Percentiles rank a stretch among this genome's conserved stretches.
These are phyloP conservation scores for Cercophora samala DNA, from an alignment of 495 filamentous ascomycete species.

Conservation along the genomic window DNA sequence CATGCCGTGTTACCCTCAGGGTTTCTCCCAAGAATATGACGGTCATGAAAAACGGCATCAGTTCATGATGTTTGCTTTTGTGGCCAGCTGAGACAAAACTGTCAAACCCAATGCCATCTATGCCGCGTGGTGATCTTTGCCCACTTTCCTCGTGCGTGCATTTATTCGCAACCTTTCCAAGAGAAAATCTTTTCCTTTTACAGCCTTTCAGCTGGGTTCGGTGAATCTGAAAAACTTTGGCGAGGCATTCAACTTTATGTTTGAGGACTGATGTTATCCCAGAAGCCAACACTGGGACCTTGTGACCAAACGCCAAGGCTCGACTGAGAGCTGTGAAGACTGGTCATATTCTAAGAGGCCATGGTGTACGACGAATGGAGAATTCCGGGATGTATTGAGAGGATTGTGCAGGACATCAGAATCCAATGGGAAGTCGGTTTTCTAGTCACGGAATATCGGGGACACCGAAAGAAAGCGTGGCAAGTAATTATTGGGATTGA, in stretches of 20 bases:
- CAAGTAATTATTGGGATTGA: too few relatives aligned
- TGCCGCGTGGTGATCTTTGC: neutral
- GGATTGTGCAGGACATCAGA: neutral
- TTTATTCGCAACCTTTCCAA: neutral
- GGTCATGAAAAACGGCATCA: neutral
- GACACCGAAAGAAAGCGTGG: neutral
- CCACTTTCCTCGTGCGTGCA: neutral
- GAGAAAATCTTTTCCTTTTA: neutral
- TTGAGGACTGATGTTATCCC: neutral
- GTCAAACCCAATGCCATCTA: neutral
- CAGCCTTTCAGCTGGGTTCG: neutral
- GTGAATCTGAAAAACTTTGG: neutral
- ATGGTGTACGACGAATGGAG: neutral
- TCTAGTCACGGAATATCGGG: neutral
- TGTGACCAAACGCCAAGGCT: neutral
- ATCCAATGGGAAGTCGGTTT: neutral
- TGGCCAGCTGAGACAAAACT: neutral
- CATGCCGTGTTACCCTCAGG: neutral
- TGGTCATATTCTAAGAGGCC: neutral
- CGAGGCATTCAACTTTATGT: neutral
- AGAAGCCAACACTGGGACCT: neutral
- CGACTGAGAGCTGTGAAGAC: neutral
- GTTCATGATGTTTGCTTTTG: neutral
- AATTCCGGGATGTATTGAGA: neutral
- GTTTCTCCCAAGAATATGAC: neutral